phyloP scores from a whole-genome alignment of 768 basidiomycete genomes.

The Mycena vitilis region DNA sequence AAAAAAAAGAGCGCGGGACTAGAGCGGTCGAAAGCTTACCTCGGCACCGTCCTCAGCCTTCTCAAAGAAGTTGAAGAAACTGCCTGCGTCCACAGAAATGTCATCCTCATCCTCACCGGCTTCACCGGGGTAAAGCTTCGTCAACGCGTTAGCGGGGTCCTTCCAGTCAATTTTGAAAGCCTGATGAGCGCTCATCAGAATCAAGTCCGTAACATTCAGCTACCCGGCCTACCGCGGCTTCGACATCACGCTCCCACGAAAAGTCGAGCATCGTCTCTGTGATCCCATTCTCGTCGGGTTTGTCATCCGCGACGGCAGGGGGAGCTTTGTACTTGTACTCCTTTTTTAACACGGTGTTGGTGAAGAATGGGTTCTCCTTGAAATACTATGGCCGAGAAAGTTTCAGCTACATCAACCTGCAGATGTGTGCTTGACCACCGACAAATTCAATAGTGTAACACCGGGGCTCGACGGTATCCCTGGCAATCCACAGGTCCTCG shows the following conservation, averaged over 20 bases:
- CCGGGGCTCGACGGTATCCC: slow-evolving; percentile 79
- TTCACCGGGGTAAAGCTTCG: slow-evolving; percentile 80
- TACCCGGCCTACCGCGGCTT: slow-evolving; percentile 64
- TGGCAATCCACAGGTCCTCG: slow-evolving; percentile 86
- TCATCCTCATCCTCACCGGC: slow-evolving; percentile 70
- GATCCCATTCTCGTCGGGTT: slow-evolving; percentile 78
- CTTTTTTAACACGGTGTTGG: slow-evolving; percentile 80
- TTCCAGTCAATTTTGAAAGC: slow-evolving; percentile 84
- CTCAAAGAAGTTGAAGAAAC: slow-evolving; percentile 92
- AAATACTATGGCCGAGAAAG: slow-evolving; percentile 64
- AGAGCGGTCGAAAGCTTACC: slow-evolving; percentile 54
- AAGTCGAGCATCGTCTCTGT: slow-evolving; percentile 85
- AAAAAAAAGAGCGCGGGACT: slow-evolving; percentile 7
- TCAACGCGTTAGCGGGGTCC: slow-evolving; percentile 78
- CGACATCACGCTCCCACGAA: slow-evolving; percentile 81
- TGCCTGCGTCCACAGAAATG: slow-evolving; percentile 73
- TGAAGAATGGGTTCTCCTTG: slow-evolving; percentile 89
- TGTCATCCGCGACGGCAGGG: slow-evolving; percentile 63
- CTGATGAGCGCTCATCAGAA: slow-evolving; percentile 48
- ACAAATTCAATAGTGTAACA: slow-evolving; percentile 92
- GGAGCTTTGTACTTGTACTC: slow-evolving; percentile 79
- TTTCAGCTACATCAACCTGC: slow-evolving; percentile 12
- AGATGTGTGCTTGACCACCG: slow-evolving; percentile 47
- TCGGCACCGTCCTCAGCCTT: slow-evolving; percentile 71
- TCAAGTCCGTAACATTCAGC: background rate